phyloP scores from a whole-genome alignment of 805 yeast species.

The Saccharomycopsis olivae region DNA sequence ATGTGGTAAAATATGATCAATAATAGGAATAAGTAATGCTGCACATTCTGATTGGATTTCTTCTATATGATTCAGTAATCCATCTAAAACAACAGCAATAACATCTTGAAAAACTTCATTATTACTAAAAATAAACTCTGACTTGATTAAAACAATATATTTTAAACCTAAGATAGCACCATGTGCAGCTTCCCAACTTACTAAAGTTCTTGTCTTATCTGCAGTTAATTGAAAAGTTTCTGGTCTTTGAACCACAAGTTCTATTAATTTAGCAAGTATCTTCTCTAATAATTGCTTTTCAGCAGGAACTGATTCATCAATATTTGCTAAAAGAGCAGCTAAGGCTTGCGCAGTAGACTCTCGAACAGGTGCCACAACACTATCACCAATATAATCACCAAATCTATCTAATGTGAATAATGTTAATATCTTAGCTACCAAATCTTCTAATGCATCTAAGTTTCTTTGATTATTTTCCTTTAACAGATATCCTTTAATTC shows the following conservation, averaged over 20 bases:
- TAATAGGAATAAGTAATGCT: constrained; percentile 71
- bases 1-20: constrained; percentile 33
- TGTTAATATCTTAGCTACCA: constrained; percentile 75
- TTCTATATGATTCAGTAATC: constrained; percentile 71
- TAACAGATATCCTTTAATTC: constrained; percentile 51
- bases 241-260: constrained; percentile 57
- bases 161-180: constrained; percentile 94
- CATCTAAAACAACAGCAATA: constrained; percentile 77
- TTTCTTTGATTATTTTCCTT: constrained; percentile 60
- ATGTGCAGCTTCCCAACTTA: constrained; percentile 94
- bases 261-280: constrained; percentile 55
- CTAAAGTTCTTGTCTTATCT: constrained; percentile 30
- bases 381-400: constrained; percentile 95
- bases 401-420: constrained; percentile 88
- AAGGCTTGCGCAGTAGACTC: constrained; percentile 94
- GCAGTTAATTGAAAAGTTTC: constrained; percentile 25
- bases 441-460: constrained; percentile 66
- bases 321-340: constrained; percentile 77
- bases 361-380: constrained; percentile 96
- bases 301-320: constrained; percentile 34
- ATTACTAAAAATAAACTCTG: constrained; percentile 57
- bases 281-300: constrained; percentile 36
- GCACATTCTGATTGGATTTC: constrained; percentile 98
- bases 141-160: constrained; percentile 82
- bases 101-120: constrained; percentile 54